Evolutionary conservation across 2,329 filamentous ascomycete genomes (phyloP).

Genomic region (Amauroascus verrucosus): DNA sequence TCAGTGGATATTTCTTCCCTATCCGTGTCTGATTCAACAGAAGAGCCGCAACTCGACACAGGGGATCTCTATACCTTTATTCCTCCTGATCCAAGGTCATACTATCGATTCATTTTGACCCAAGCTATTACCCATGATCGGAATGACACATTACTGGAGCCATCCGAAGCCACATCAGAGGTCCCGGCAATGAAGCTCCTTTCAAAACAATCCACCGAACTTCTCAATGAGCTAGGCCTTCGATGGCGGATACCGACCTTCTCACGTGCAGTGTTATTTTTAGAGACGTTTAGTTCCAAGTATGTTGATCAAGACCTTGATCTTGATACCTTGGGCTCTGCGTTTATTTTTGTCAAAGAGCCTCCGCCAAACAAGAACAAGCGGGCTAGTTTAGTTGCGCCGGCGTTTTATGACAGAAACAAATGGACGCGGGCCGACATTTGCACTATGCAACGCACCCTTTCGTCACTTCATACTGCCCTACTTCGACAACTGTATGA

Average conservation of each 20-base stretch:
- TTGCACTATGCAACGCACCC: slow-evolving; percentile 60
- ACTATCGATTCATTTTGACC: slow-evolving; percentile 72
- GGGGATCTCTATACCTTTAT: slow-evolving; percentile 73
- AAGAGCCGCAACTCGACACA: slow-evolving; percentile 29
- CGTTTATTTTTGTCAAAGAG: slow-evolving; percentile 72
- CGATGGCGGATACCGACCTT: slow-evolving; percentile 84
- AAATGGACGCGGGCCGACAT: slow-evolving; percentile 62
- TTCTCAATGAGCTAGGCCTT: slow-evolving; percentile 73
- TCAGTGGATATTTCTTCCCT: slow-evolving; percentile 52
- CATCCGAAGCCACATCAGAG: slow-evolving; percentile 41
- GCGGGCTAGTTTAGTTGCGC: slow-evolving; percentile 40
- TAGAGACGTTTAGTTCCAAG: slow-evolving; percentile 77
- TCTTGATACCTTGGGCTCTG: slow-evolving; percentile 69
- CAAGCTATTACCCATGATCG: slow-evolving; percentile 59
- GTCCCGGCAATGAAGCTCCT: slow-evolving; percentile 44
- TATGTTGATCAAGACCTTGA: slow-evolving; percentile 74
- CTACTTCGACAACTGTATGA: slow-evolving; percentile 80
- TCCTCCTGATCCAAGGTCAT: slow-evolving; percentile 68
- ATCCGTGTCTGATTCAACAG: slow-evolving; percentile 45
- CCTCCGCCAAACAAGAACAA: slow-evolving; percentile 52
- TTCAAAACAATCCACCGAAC: slow-evolving; percentile 68
- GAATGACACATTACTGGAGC: slow-evolving; percentile 29
- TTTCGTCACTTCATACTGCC: slow-evolving; percentile 67
- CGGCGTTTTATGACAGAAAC: slow-evolving; percentile 47
- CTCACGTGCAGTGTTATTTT: slow-evolving; percentile 65